Percentiles rank a stretch among this genome's conserved stretches.
Evolutionary conservation across 2,329 filamentous ascomycete species (phyloP).

Genomic region (Neofusicoccum parvum): DNA sequence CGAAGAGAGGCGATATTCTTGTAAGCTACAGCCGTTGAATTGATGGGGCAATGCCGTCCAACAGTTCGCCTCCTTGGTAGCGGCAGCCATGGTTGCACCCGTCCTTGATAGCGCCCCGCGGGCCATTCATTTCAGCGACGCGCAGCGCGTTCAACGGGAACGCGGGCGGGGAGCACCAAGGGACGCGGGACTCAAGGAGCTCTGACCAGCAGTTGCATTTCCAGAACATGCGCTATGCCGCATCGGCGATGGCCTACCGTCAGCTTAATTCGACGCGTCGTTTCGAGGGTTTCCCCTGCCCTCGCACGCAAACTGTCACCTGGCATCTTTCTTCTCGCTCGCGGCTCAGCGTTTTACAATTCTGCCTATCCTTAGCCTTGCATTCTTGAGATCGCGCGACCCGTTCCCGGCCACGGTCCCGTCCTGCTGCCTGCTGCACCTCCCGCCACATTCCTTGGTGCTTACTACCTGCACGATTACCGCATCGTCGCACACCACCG

Average conservation of each 20-base stretch:
- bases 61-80: background rate
- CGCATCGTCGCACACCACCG: slow-evolving; percentile 19
- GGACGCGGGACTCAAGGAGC: background rate
- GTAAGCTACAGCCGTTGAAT: background rate
- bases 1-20: background rate
- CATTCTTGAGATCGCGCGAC: slow-evolving; percentile 1
- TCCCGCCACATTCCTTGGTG: slow-evolving; percentile 4
- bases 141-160: background rate
- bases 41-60: background rate
- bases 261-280: slow-evolving; percentile 20
- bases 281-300: slow-evolving; percentile 16
- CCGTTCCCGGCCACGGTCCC: background rate
- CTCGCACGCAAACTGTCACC: slow-evolving; percentile 5
- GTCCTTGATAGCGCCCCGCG: background rate
- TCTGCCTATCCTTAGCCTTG: slow-evolving; percentile 13
- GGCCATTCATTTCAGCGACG: background rate
- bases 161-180: background rate
- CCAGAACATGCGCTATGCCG: background rate
- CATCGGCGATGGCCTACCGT: background rate
- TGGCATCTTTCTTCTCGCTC: slow-evolving; percentile 13
- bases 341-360: slow-evolving; percentile 1
- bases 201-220: slow-evolving; percentile 8
- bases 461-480: slow-evolving; percentile 22
- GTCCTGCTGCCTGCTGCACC: background rate
- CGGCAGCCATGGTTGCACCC: background rate